Evolutionary conservation across 768 basidiomycete species (phyloP), one percentile per base, ranked within the genome.

Genomic region (Termitomyces sp.): DNA sequence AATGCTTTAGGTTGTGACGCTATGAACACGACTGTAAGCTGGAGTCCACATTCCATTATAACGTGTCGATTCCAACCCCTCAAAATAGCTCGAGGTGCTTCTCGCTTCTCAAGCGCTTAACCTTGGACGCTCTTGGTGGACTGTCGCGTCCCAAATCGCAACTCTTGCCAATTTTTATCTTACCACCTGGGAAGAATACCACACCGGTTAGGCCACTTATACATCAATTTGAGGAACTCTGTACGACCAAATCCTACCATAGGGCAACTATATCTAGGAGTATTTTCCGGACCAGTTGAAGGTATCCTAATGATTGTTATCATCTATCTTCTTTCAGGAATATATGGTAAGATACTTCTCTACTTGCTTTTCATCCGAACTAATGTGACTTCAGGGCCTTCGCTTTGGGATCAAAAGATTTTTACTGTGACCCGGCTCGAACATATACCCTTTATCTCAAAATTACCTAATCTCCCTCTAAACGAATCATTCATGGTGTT

Each of bases 91-190:
- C 26, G 96, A 94, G 72, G 88, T 86, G 57, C 80, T 98, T 59
- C 81, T 99, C 43, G 82, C 84, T 6, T 77, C 85, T 8, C 84
- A 90, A 28, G 95, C 97, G 0, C 82, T 99, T 45, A 95, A 96
- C 64, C 79, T 98, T 22, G 93, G 92, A 13, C 79, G 94, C 20
- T 94, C 92, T 0, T 98, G 97, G 94, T 98, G 94, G 96, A 98
- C 94, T 0, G 87, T 98, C 35, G 83, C 89, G 0, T 89, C 89
- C 1, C 92, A 95, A 68, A 78, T 87, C 11, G 86, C 86, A 1
- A 85, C 87, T 0, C 72, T 89, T 41, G 85, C 84, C 60, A 90
- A 88, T 68, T 92, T 92, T 65, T 91, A 91, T 70, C 75, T 90
- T 20, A 88, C 88, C 3, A 92, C 89, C 16, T 91, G 88, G 87